Evolutionary conservation across 1,284 basidiomycete species (phyloP).

Genomic region (Cryptococcus floricola): DNA sequence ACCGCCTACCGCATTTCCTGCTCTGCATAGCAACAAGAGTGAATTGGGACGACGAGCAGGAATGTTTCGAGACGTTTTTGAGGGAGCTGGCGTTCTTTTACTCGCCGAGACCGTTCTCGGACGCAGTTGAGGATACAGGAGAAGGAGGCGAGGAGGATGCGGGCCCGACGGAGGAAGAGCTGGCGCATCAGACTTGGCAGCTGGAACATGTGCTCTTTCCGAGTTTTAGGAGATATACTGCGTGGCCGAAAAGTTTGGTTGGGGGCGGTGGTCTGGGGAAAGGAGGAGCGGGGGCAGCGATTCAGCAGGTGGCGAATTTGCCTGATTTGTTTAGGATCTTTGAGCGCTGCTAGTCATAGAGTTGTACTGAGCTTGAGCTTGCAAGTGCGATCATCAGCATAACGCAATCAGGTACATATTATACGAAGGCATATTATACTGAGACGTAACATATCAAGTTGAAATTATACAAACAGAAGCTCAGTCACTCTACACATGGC

Average conservation of each 20-base stretch:
- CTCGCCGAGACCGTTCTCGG: constrained; percentile 56
- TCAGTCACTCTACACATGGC: too few relatives aligned
- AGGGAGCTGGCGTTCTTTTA: constrained; percentile 90
- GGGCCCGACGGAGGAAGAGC: constrained; percentile 23
- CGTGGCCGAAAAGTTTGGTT: constrained; percentile 55
- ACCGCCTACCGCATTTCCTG: constrained; percentile 76
- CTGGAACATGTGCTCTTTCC: constrained; percentile 85
- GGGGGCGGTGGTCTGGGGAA: too few relatives aligned
- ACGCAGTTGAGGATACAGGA: constrained; percentile 11
- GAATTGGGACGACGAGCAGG: constrained; percentile 76
- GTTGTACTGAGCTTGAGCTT: too few relatives aligned
- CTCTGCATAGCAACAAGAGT: constrained; percentile 83
- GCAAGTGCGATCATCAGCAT: too few relatives aligned
- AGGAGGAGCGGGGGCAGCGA: constrained; percentile 53
- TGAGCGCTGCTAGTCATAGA: constrained; percentile 63
- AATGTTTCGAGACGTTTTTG: constrained; percentile 80
- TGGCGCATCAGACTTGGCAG: constrained; percentile 65
- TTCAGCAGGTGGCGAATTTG: constrained; percentile 78
- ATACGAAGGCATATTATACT: too few relatives aligned
- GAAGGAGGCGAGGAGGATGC: constrained; percentile 4
- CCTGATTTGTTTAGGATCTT: constrained; percentile 88
- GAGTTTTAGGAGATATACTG: constrained; percentile 68
- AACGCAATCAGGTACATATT: too few relatives aligned
- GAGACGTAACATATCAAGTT: too few relatives aligned
- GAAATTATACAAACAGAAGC: too few relatives aligned